Evolutionary conservation across 2,329 filamentous ascomycete species (phyloP).

Genomic region (Diplodia sapinea): DNA sequence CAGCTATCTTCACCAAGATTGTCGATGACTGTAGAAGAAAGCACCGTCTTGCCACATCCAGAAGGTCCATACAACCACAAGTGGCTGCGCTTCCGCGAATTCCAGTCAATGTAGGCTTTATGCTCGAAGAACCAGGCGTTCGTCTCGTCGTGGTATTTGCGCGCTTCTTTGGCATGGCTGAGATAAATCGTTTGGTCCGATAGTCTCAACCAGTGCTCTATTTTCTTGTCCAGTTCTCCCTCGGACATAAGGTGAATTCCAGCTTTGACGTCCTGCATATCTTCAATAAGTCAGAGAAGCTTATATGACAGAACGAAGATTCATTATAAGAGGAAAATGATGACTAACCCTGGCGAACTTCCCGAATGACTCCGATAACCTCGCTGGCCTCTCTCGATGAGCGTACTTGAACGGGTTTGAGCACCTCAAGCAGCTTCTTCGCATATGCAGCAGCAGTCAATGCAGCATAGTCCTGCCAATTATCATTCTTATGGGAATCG

Average conservation of each 20-base stretch:
- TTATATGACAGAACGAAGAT: no score
- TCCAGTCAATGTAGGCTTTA: background rate
- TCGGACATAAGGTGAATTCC: background rate
- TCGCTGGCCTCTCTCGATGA: no score
- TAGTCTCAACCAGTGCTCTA: background rate
- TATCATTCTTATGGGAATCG: no score
- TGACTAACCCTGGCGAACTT: no score
- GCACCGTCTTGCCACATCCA: conserved; percentile 16
- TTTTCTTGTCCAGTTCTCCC: background rate
- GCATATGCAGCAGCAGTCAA: no score
- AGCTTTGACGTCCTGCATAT: background rate
- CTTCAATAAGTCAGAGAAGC: background rate
- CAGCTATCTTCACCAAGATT: background rate
- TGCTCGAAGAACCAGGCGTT: background rate
- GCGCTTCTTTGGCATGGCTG: background rate
- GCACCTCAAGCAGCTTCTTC: no score
- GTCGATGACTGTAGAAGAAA: background rate
- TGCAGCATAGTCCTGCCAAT: no score
- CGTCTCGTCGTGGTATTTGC: background rate
- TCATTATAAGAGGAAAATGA: no score
- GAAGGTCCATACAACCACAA: conserved; percentile 15
- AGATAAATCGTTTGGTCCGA: background rate
- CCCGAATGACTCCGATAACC: no score
- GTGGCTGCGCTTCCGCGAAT: background rate
- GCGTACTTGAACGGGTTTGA: no score